Percentiles rank a stretch among this genome's conserved stretches.
Evolutionary conservation across 1,284 basidiomycete genomes (phyloP).

Genomic region (Ustilago crameri): DNA sequence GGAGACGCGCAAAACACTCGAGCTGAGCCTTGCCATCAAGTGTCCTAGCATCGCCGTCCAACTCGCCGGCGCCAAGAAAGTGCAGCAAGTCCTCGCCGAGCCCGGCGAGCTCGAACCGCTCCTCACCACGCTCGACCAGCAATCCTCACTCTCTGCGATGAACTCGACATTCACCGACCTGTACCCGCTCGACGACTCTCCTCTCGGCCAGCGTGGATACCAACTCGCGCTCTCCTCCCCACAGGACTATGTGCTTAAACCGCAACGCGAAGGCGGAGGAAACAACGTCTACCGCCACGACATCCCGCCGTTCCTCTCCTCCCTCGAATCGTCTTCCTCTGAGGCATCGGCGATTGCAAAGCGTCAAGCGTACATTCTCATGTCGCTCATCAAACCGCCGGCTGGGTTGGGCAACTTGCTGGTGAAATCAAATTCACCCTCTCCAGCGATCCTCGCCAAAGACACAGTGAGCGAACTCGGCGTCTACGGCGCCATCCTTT

Average conservation of each 20-base stretch:
- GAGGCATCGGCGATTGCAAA: slow-evolving; percentile 30
- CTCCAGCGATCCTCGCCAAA: slow-evolving; percentile 67
- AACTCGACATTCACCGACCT: slow-evolving; percentile 49
- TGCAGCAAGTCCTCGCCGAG: slow-evolving; percentile 87
- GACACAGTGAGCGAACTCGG: slow-evolving; percentile 92
- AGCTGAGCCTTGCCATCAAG: slow-evolving; percentile 86
- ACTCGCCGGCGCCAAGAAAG: slow-evolving; percentile 93
- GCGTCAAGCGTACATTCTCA: slow-evolving; percentile 84
- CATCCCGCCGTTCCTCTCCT: slow-evolving; percentile 81
- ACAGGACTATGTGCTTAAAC: slow-evolving; percentile 84
- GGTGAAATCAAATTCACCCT: slow-evolving; percentile 71
- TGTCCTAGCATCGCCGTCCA: slow-evolving; percentile 91
- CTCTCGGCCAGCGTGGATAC: slow-evolving; percentile 71
- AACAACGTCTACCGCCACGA: slow-evolving; percentile 91
- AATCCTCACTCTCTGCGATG: slow-evolving; percentile 7
- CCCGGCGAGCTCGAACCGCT: slow-evolving; percentile 81
- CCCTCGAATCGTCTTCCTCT: slow-evolving; percentile 19
- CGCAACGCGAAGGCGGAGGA: slow-evolving; percentile 94
- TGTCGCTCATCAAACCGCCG: slow-evolving; percentile 88
- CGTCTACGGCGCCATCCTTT: slow-evolving; percentile 88
- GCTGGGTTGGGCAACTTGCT: slow-evolving; percentile 77
- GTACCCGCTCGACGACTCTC: slow-evolving; percentile 69
- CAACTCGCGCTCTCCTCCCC: slow-evolving; percentile 73
- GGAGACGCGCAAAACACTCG: slow-evolving; percentile 79
- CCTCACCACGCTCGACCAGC: slow-evolving; percentile 26